phyloP scores from a whole-genome alignment of 2,329 filamentous ascomycete species.

The Pestalotiopsis sp. region DNA sequence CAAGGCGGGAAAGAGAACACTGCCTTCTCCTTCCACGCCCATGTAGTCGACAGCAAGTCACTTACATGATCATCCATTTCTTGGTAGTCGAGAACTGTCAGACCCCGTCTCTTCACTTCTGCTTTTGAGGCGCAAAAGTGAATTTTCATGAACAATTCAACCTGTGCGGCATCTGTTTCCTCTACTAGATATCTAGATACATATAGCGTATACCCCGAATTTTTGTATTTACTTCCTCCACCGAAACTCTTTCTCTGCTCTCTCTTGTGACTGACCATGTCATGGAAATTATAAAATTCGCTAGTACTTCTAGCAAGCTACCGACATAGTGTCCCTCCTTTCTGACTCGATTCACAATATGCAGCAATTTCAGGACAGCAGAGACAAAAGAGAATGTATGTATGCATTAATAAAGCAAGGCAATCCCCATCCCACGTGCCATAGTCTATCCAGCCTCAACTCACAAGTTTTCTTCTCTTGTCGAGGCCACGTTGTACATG shows the following conservation, averaged over 20 bases:
- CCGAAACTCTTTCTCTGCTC: neutral
- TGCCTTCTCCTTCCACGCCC: conserved; percentile 19
- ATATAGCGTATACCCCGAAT: conserved; percentile 12
- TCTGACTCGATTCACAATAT: neutral
- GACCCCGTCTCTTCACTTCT: neutral
- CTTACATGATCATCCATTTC: neutral
- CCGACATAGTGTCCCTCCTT: too few species aligned
- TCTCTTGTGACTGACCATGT: neutral
- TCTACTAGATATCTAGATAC: neutral
- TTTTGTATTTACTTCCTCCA: neutral
- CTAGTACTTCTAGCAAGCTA: too few species aligned
- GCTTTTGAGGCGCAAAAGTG: neutral
- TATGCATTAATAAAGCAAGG: conserved; percentile 24
- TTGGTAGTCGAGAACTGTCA: neutral
- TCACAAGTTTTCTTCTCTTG: conserved; percentile 11
- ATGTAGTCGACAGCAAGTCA: neutral
- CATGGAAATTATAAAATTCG: too few species aligned
- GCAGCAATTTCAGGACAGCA: neutral
- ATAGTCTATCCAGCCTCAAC: conserved; percentile 30
- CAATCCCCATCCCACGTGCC: conserved; percentile 19
- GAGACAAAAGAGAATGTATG: conserved; percentile 17
- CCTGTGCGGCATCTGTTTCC: too few species aligned
- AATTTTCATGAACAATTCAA: neutral
- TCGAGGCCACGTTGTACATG: conserved; percentile 33
- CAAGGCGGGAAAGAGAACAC: conserved; percentile 50